phyloP scores from a whole-genome alignment of 768 basidiomycete species.

The Myochromella boudieri region DNA sequence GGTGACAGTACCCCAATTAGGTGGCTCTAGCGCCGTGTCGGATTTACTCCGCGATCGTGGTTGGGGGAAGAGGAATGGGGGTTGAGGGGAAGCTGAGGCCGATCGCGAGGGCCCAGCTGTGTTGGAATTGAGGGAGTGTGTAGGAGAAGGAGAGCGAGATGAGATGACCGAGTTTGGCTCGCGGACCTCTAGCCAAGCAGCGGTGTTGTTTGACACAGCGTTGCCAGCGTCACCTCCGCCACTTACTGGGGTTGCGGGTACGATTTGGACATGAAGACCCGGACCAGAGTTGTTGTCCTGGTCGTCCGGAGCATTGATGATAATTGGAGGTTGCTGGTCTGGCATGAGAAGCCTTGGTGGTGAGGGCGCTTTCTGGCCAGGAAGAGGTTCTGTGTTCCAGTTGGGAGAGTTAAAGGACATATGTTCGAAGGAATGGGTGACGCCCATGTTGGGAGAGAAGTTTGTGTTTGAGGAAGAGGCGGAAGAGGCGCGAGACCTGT shows the following conservation, averaged over 20 bases:
- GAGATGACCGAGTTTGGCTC: conserved; percentile 13
- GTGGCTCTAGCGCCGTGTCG: conserved; percentile 56
- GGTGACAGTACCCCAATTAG: conserved; percentile 44
- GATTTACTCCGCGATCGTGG: conserved; percentile 58
- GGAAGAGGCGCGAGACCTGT: conserved; percentile 64
- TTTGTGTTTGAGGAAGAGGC: conserved; percentile 54
- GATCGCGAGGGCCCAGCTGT: conserved; percentile 30
- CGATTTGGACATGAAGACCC: conserved; percentile 73
- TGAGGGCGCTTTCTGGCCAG: conserved; percentile 42
- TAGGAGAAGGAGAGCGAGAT: conserved; percentile 21
- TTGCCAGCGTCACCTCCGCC: conserved; percentile 52
- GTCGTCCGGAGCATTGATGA: conserved; percentile 64
- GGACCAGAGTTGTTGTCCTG: conserved; percentile 40
- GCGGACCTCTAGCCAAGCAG: conserved; percentile 15
- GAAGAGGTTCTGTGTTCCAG: conserved; percentile 54
- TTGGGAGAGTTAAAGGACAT: conserved; percentile 65
- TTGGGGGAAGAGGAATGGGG: conserved; percentile 30
- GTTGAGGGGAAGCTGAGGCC: conserved; percentile 20
- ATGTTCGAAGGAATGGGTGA: conserved; percentile 60
- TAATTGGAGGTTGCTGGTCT: conserved; percentile 36
- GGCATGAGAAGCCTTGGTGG: conserved; percentile 62
- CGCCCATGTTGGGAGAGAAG: conserved; percentile 56
- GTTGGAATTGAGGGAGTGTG: conserved; percentile 7
- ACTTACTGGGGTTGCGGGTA: conserved; percentile 79
- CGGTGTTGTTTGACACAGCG: conserved; percentile 4